phyloP scores from a whole-genome alignment of 306 rosid genomes.

The Biancaea sappan region DNA sequence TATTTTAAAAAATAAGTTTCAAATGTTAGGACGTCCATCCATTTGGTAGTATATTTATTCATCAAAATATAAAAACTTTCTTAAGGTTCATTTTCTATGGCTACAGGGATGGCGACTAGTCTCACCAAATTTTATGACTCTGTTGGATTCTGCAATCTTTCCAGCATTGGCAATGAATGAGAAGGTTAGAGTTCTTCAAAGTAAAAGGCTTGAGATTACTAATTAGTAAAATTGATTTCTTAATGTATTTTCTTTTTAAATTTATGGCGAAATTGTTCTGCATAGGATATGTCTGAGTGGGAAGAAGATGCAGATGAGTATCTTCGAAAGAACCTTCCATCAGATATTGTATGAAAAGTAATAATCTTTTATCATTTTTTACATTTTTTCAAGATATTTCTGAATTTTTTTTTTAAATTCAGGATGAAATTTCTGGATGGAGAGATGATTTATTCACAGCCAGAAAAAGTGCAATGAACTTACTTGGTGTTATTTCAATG shows the following conservation, averaged over 20 bases:
- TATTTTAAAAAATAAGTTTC: conserved; percentile 17
- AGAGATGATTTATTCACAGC: conserved; percentile 89
- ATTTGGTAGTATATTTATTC: conserved; percentile 5
- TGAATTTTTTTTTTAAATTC: conserved; percentile 27
- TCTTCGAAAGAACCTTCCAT: conserved; percentile 84
- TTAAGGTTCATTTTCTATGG: conserved; percentile 32
- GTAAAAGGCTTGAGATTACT: conserved; percentile 6
- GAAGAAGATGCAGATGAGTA: conserved; percentile 94
- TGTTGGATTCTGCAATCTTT: conserved; percentile 79
- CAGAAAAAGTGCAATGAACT: conserved; percentile 85
- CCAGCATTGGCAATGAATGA: conserved; percentile 81
- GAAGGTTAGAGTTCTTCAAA: conserved; percentile 57
- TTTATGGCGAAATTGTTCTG: conserved; percentile 37
- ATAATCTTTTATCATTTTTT: conserved; percentile 21
- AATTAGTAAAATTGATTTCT: conserved; percentile 7
- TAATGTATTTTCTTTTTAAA: conserved; percentile 10
- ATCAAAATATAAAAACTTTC: conserved; percentile 17
- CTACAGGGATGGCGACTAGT: conserved; percentile 91
- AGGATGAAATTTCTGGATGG: conserved; percentile 92
- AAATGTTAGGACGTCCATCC: background rate
- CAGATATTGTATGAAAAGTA: conserved; percentile 71
- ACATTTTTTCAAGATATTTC: conserved; percentile 21
- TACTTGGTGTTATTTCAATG: conserved; percentile 81
- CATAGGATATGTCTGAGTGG: conserved; percentile 82
- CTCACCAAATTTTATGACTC: conserved; percentile 76